Evolutionary conservation across 495 filamentous ascomycete genomes (phyloP).

Genomic region (Hyphodiscus hymeniophilus): DNA sequence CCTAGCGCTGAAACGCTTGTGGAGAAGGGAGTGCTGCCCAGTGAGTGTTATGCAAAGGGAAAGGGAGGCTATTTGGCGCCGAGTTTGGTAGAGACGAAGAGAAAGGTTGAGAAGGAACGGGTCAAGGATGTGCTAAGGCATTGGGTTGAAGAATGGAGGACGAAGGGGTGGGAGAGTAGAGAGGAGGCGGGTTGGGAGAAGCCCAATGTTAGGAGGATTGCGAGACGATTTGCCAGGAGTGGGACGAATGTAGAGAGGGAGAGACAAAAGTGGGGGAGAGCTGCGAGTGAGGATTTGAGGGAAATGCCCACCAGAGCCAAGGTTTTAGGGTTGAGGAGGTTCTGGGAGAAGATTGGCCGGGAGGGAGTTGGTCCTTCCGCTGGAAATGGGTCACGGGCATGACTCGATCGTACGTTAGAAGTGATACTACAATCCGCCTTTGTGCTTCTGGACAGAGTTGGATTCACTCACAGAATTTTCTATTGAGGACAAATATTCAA

Average conservation of each 20-base stretch:
- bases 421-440: too few relatives aligned
- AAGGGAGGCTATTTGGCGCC: conserved; percentile 13
- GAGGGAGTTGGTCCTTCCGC: conserved; percentile 5
- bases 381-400: too few relatives aligned
- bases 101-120: conserved; percentile 43
- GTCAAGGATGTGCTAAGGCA: conserved; percentile 45
- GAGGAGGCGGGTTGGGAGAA: conserved; percentile 3
- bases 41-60: conserved; percentile 8
- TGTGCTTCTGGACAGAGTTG: too few relatives aligned
- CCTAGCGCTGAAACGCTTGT: conserved; percentile 24
- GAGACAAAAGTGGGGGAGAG: not conserved
- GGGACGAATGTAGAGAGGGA: not conserved
- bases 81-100: conserved; percentile 34
- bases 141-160: conserved; percentile 36
- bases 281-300: not conserved
- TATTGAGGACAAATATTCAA: too few relatives aligned
- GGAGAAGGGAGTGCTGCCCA: conserved; percentile 26
- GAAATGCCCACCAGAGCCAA: conserved; percentile 21
- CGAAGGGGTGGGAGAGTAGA: conserved; percentile 5
- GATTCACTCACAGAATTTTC: too few relatives aligned
- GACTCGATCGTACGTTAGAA: too few relatives aligned
- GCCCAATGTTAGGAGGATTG: conserved; percentile 17
- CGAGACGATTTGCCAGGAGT: conserved; percentile 10
- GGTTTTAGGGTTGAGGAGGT: conserved; percentile 21
- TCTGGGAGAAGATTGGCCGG: conserved; percentile 21